Evolutionary conservation across 371 early-diverging fungal genomes (phyloP), one percentile per base, ranked within the genome.

Genomic region (Sanchytrium tribonematis): DNA sequence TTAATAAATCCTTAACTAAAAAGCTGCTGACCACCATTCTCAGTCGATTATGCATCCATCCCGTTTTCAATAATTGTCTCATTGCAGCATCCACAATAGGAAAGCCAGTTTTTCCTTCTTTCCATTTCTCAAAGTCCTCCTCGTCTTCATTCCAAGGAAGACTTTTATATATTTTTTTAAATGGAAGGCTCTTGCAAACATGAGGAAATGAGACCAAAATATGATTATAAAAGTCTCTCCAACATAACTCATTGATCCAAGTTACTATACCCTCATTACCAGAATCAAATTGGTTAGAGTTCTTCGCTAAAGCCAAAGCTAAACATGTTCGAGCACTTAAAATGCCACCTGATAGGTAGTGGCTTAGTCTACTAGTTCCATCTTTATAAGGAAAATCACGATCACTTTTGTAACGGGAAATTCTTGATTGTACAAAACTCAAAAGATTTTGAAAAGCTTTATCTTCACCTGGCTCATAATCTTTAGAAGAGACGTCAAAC

Each of bases 61-160:
- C 84, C 0, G 74, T 77, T 0, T 65, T 69, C 27, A 74, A 72
- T 28, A 86, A 72, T 71, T 84, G 81, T 28, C 79, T 74, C 80
- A 83, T 75, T 17, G 22, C 84, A n/a, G 87, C 85, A 75, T 85
- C 85, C 1, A 85, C 85, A 66, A 86, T 80, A 1, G 85, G 85
- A 74, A 77, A 86, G 1, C 87, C 85, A 0, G 84, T 85, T 71
- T 75, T 76, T 1, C 85, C 85, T 31, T 80, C 73, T 31, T 80
- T 77, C 87, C 85, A 86, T 28, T 70, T 69, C 29, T 74, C 31
- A 71, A 84, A 81, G 0, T 69, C 67, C 29, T 32, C 71, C 1
- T 72, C 71, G 29, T 76, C 74, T 27, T 72, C 31, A 17, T n/a
- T 12, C 80, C 80, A 80, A 27, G 66, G 68, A 1, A 80, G 68